phyloP scores from a whole-genome alignment of 208 protist species.

The Crithidia bombi region DNA sequence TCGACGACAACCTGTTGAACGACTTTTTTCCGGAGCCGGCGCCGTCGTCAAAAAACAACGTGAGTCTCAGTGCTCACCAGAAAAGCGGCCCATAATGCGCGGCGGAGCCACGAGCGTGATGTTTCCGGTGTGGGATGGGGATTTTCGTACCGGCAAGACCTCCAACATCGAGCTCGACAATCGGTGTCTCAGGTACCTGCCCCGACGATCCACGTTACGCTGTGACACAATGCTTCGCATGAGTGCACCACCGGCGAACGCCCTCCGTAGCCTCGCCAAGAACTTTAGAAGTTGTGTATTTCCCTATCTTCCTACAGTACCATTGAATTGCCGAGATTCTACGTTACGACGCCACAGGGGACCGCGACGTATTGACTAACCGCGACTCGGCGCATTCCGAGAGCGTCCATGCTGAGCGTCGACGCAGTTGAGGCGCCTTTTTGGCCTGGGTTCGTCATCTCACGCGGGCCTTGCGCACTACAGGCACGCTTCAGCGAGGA shows the following conservation, averaged over 20 bases:
- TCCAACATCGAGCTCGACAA: slow-evolving; percentile 26
- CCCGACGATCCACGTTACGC: neutral
- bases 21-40: neutral
- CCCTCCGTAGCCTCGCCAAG: neutral
- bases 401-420: slow-evolving; percentile 1
- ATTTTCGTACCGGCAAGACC: slow-evolving; percentile 23
- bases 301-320: slow-evolving; percentile 15
- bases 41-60: neutral
- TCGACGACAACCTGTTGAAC: neutral
- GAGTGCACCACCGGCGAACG: neutral
- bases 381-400: slow-evolving; percentile 15
- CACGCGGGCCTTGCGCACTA: neutral
- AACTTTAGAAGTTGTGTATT: slow-evolving; percentile 14
- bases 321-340: slow-evolving; percentile 23
- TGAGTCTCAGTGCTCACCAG: neutral
- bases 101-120: neutral
- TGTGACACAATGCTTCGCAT: slow-evolving; percentile 18
- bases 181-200: slow-evolving; percentile 10
- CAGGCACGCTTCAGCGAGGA: slow-evolving; percentile 19
- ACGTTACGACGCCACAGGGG: neutral
- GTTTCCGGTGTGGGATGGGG: slow-evolving; percentile 8
- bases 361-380: neutral
- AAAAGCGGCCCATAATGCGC: neutral
- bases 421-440: no score
- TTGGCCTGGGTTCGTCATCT: slow-evolving; percentile 5